Evolutionary conservation across 208 protist genomes (phyloP), one percentile per base, ranked within the genome.

Genomic region (Trypanosoma cruzi): DNA sequence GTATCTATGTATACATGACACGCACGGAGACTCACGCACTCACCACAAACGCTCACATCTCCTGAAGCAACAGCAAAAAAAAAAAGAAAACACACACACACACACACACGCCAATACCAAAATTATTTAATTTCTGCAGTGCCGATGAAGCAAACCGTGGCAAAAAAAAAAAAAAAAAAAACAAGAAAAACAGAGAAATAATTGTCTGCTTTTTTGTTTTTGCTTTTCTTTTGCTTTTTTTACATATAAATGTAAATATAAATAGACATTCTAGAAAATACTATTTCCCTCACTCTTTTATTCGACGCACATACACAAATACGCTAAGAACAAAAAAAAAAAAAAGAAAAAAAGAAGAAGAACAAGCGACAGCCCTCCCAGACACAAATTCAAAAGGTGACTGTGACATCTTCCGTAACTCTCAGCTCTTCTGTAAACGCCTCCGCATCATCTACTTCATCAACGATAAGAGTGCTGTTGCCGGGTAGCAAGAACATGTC

Each of bases 221-320:
- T 40, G n/a, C 10, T 40, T 40, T 40, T 40, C 10, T 40, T 40
- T 40, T 40, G 10, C 36, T 40, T 40, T 40, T 40, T 40, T 40
- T 10, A 4, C 10, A 55, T 49, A 20, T 10, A 56, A 24, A 56
- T 42, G 37, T 5, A 53, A 34, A 22, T 34, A 26, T 14, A 40
- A n/a, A 55, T 26, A 65, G 16, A 26, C 37, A 42, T 37, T 55
- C 11, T 22, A 4, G 32, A 32, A 36, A 4, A 52, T n/a, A 24
- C 22, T n/a, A n/a, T n/a, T n/a, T n/a, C n/a, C n/a, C n/a, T n/a
- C n/a, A n/a, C n/a, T n/a, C n/a, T n/a, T n/a, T n/a, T n/a, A n/a
- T n/a, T n/a, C n/a, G 11, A 31, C 24, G 58, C 57, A 69, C 54
- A 70, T 40, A 68, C n/a, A 61, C 59, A 64, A 48, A 53, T 24